phyloP scores from a whole-genome alignment of 2,329 filamentous ascomycete genomes.

The Exophiala sp. region DNA sequence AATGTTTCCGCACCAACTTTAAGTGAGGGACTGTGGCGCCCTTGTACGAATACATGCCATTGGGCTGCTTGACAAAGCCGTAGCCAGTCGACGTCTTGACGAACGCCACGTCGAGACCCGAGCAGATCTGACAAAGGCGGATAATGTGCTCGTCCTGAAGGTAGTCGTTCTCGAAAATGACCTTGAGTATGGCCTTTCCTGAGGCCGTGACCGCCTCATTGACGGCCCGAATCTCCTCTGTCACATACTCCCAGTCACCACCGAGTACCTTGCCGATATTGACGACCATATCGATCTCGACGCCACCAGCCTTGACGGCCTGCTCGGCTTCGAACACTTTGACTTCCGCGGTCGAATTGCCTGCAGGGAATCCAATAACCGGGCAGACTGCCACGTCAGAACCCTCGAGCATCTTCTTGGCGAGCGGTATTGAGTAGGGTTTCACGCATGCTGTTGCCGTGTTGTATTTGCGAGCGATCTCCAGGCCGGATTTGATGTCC shows the following conservation, averaged over 20 bases:
- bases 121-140: slow-evolving; percentile 55
- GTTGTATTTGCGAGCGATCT: slow-evolving; percentile 34
- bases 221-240: slow-evolving; percentile 49
- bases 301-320: slow-evolving; percentile 48
- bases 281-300: slow-evolving; percentile 60
- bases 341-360: slow-evolving; percentile 52
- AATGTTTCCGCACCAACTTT: slow-evolving; percentile 52
- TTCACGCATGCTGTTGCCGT: slow-evolving; percentile 53
- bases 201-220: slow-evolving; percentile 46
- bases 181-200: slow-evolving; percentile 48
- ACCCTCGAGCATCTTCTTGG: slow-evolving; percentile 47
- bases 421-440: slow-evolving; percentile 53
- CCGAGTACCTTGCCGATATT: slow-evolving; percentile 58
- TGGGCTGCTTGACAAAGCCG: slow-evolving; percentile 55
- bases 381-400: slow-evolving; percentile 52
- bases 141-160: slow-evolving; percentile 50
- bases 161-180: slow-evolving; percentile 63
- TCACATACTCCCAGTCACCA: slow-evolving; percentile 57
- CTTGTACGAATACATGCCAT: slow-evolving; percentile 52
- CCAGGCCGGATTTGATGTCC: slow-evolving; percentile 50
- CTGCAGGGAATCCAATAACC: slow-evolving; percentile 61
- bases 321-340: slow-evolving; percentile 54
- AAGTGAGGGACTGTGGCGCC: slow-evolving; percentile 53
- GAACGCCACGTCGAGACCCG: slow-evolving; percentile 50
- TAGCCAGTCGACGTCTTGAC: slow-evolving; percentile 62